Conservation (phyloP, 2,329 filamentous ascomycete species). For the Penicillium crustosum region DNA sequence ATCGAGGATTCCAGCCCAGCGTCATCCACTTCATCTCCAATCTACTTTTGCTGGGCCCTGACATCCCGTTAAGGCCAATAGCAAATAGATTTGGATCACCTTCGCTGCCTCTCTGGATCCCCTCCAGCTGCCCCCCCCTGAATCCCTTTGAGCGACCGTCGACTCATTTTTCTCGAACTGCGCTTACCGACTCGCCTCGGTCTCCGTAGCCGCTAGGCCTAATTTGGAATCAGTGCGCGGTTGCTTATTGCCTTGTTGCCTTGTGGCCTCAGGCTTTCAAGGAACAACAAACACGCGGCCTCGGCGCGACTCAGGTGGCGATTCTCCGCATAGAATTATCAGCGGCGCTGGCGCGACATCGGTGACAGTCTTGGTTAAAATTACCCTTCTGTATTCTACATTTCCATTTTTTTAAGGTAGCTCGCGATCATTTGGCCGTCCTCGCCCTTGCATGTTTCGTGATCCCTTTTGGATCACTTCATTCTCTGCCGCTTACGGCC, state of each 20-base stretch:
- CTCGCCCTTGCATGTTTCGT: constrained; percentile 18
- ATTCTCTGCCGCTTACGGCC: constrained; percentile 19
- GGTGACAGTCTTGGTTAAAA: background rate
- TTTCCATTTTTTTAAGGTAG: background rate
- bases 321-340: constrained; percentile 12
- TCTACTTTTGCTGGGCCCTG: constrained; percentile 16
- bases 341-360: constrained; percentile 15
- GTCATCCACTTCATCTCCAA: constrained; percentile 26
- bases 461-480: constrained; percentile 3
- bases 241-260: constrained; percentile 12
- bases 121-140: constrained; percentile 19
- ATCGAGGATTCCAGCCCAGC: constrained; percentile 26
- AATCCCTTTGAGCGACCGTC: constrained; percentile 21
- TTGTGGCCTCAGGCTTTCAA: constrained; percentile 15
- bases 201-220: constrained; percentile 27
- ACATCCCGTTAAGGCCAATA: constrained; percentile 8
- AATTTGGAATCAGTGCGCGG: constrained; percentile 10
- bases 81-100: constrained; percentile 8
- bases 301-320: constrained; percentile 23
- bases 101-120: constrained; percentile 7
- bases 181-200: constrained; percentile 24
- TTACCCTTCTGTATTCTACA: background rate
- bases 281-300: constrained; percentile 29
- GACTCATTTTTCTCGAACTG: constrained; percentile 23
- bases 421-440: background rate